Percentiles rank a stretch among this genome's conserved stretches.
phyloP scores from a whole-genome alignment of 108 stramenopile species.

The Conticribra weissflogii region DNA sequence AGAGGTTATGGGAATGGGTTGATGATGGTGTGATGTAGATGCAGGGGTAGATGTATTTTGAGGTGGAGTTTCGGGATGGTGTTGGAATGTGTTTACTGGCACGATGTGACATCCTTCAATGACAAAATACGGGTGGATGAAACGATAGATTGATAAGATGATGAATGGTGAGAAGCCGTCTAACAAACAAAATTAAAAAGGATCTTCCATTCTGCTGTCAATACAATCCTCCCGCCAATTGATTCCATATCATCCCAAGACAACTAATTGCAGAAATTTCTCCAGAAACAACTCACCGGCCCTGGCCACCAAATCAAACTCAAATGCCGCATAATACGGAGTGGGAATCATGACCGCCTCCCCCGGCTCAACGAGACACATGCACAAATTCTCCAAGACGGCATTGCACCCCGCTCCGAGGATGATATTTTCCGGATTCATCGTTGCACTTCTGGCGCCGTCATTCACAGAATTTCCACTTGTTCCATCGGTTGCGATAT shows the following conservation, averaged over 20 bases:
- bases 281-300: conserved; percentile 46
- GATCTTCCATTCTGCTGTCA: not conserved
- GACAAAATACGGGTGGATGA: not conserved
- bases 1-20: conserved; percentile 41
- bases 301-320: conserved; percentile 84
- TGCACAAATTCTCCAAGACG: conserved; percentile 85
- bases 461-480: not conserved
- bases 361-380: conserved; percentile 79
- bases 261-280: too few relatives aligned
- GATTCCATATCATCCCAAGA: too few relatives aligned
- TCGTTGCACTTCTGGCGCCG: conserved; percentile 29
- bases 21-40: not conserved
- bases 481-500: too few relatives aligned
- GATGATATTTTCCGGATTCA: conserved; percentile 69
- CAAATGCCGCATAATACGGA: conserved; percentile 95
- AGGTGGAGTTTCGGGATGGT: conserved; percentile 17
- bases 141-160: not conserved
- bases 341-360: conserved; percentile 88
- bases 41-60: not conserved
- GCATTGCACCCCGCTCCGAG: conserved; percentile 90
- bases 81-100: conserved; percentile 67
- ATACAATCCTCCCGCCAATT: too few relatives aligned
- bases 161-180: not conserved
- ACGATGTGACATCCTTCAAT: conserved; percentile 49
- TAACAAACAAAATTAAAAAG: not conserved